Evolutionary conservation across 306 rosid genomes (phyloP), one percentile per base, ranked within the genome.

Genomic region (Cicer pinnatifidum): DNA sequence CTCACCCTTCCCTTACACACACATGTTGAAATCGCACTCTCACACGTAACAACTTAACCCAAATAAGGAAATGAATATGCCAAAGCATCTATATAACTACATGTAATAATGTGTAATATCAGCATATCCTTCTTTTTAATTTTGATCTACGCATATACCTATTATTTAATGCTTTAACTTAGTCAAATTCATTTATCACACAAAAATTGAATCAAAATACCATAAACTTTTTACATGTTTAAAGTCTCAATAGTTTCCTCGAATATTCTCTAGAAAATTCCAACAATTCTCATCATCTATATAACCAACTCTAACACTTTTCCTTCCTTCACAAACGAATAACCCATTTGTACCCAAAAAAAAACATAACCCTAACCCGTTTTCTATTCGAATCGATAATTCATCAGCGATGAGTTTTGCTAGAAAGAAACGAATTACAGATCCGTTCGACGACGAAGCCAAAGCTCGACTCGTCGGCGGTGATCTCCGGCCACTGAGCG

Each of bases 371-470:
- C 39, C 16, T 11, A 71, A 46, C 40, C 54, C 68, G 3, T 9
- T 45, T 28, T 39, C 23, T 8, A 60, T 8, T 50, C 7, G 2
- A 38, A 48, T n/a, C 6, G 35, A 28, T 28, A 28, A 3, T n/a
- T 23, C 28, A 23, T 16, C 39, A 37, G 85, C 82, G 85, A 82
- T 71, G 69, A 81, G 9, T 33, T 61, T 82, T 0, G 64, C 60
- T 0, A 83, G 91, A 58, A 63, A 78, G 28, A 93, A 90, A 71
- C 80, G 88, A 23, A 88, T 90, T 19, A 90, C 89, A 1, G 89
- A 86, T 72, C 97, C 89, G 2, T 86, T 93, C 10, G 78, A 85
- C 60, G 98, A 88, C 5, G 81, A 81, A 75, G 91, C 83, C 13
- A 89, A 62, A 74, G 96, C 89, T 3, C 90, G 87, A 1, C 88